phyloP scores from a whole-genome alignment of 305 asterid species.

The Plantago rigida region DNA sequence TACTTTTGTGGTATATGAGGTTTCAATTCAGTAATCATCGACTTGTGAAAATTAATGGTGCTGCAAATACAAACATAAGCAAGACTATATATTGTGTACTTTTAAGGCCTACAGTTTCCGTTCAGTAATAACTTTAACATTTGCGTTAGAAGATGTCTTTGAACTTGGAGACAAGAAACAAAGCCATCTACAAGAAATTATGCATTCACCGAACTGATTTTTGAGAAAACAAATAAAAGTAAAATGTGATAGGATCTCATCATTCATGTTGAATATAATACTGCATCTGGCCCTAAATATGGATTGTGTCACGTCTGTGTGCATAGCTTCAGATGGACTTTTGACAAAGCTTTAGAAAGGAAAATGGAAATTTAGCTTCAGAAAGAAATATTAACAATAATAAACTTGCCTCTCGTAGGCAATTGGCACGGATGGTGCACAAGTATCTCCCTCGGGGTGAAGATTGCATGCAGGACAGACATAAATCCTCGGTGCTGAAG shows the following conservation, averaged over 20 bases:
- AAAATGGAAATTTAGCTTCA: constrained; percentile 1
- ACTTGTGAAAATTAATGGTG: background rate
- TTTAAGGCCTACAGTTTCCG: no score
- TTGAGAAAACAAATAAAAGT: background rate
- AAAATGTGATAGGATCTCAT: background rate
- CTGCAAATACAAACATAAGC: background rate
- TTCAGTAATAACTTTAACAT: no score
- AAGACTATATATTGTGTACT: no score
- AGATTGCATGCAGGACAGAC: constrained; percentile 77
- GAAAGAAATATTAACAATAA: constrained; percentile 1
- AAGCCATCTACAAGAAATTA: background rate
- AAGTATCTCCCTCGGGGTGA: constrained; percentile 30
- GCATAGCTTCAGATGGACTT: background rate
- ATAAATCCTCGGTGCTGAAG: constrained; percentile 60
- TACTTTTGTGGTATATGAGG: no score
- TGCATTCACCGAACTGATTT: background rate
- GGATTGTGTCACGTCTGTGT: no score
- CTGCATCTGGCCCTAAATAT: background rate
- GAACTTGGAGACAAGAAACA: background rate
- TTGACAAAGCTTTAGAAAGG: background rate
- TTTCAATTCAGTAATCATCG: background rate
- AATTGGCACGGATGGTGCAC: constrained; percentile 25
- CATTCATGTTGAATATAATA: background rate
- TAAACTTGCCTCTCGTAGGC: constrained; percentile 46
- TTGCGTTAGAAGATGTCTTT: no score